Base-by-base conservation (phyloP, 495 filamentous ascomycete species). In the Astrothelium subdiscretum region DNA sequence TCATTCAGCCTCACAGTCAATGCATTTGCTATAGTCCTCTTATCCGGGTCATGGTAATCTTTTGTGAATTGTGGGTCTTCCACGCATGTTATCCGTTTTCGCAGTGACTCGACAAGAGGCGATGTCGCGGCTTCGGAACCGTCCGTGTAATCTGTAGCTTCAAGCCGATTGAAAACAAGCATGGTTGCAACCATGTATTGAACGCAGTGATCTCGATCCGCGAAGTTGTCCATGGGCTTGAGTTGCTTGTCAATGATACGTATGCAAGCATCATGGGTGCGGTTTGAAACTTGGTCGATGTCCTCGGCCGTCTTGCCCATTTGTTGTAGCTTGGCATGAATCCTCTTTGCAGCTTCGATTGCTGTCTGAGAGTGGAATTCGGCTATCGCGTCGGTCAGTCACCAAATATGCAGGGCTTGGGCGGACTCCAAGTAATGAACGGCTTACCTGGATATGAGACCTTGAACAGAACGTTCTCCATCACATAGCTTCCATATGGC, bases 391-490 rank as follows among this genome's bases (percentile, higher is more conserved):
- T 22, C 57, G 60, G 32, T 43, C 32, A 61, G 59, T 31, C 24
- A 31, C 57, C n/a, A n/a, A n/a, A 20, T 32, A 12, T 32, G 18
- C 57, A 29, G 5, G 31, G 35, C 35, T 6, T n/a, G 20, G 11
- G 12, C 11, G 48, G 8, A 11, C 40, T 26, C 5, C 6, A 15
- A 8, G 24, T 48, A 8, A 10, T 11, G 48, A 24, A n/a, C 4
- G 24, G 12, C 85, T 72, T 76, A 91, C 88, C 88, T 70, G 91
- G 91, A 72, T 95, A 96, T 32, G 94, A 98, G 43, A 98, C 95
- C 82, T 98, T 98, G 83, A 98, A 98, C 57, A 98, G 87, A 54
- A 98, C 89, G 72, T 97, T 98, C 84, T 98, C 94, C 94, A 98
- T 98, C 60, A 98, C 95, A 74, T 98, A 98, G 81, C 87, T 92